Conservation (phyloP, 371 early-diverging fungal species). For the Capillidium heterosporum region DNA sequence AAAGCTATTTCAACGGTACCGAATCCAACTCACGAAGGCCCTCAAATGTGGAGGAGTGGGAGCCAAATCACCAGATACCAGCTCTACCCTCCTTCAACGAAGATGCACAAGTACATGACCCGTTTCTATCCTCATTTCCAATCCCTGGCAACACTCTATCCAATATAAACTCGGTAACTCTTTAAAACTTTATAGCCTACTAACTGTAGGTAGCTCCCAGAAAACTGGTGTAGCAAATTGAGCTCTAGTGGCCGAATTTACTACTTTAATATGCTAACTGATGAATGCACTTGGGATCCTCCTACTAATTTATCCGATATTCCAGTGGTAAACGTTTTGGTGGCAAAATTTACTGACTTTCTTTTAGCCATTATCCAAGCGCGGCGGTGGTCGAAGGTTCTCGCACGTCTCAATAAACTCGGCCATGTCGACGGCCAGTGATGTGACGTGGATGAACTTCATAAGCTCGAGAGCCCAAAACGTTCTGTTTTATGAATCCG, state of each 20-base stretch:
- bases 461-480: background rate
- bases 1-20: no score
- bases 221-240: constrained; percentile 32
- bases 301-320: background rate
- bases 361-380: background rate
- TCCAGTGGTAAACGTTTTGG: background rate
- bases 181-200: background rate
- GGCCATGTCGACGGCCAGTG: background rate
- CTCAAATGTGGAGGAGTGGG: constrained; percentile 1
- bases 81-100: background rate
- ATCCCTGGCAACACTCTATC: constrained; percentile 1
- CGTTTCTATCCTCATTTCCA: background rate
- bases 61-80: background rate
- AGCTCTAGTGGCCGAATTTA: constrained; percentile 42
- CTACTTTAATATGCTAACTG: constrained; percentile 47
- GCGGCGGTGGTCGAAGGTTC: background rate
- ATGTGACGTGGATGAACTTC: constrained; percentile 1
- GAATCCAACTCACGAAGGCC: background rate
- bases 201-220: constrained; percentile 18
- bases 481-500: background rate
- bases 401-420: background rate
- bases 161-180: background rate
- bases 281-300: constrained; percentile 41
- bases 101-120: background rate
- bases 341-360: no score